phyloP scores from a whole-genome alignment of 148 eudicot genomes.

The Heliosperma pusillum region DNA sequence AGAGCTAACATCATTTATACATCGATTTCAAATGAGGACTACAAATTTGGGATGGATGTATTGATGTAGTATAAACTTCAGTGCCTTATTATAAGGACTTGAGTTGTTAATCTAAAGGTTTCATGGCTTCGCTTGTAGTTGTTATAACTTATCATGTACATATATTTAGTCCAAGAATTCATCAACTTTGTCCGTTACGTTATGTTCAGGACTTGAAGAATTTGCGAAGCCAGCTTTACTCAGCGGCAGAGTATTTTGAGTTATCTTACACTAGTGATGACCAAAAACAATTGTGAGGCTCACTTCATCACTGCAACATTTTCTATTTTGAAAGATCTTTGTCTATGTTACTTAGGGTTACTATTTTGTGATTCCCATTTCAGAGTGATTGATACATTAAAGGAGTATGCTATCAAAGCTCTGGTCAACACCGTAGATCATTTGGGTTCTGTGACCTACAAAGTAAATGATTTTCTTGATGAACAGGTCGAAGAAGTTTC shows the following conservation, averaged over 20 bases:
- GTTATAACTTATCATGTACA: not conserved
- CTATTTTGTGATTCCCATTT: constrained; percentile 20
- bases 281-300: constrained; percentile 76
- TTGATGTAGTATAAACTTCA: not conserved
- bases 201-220: constrained; percentile 78
- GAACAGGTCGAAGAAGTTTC: constrained; percentile 84
- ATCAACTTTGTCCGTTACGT: constrained; percentile 21
- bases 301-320: not conserved
- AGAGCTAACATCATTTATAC: too few species aligned
- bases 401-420: constrained; percentile 85
- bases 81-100: not conserved
- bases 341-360: constrained; percentile 7
- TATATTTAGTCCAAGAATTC: not conserved
- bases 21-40: too few species aligned
- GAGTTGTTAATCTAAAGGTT: not conserved
- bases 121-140: not conserved
- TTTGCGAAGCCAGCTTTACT: constrained; percentile 75
- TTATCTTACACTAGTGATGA: constrained; percentile 71
- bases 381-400: constrained; percentile 85
- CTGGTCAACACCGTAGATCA: constrained; percentile 92
- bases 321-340: not conserved
- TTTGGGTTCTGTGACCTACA: constrained; percentile 83
- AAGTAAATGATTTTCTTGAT: constrained; percentile 75
- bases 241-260: constrained; percentile 97
- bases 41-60: too few species aligned